These are phyloP conservation scores for Metschnikowia noctiluminum DNA, from an alignment of 805 yeast species.

Conservation along the genomic window DNA sequence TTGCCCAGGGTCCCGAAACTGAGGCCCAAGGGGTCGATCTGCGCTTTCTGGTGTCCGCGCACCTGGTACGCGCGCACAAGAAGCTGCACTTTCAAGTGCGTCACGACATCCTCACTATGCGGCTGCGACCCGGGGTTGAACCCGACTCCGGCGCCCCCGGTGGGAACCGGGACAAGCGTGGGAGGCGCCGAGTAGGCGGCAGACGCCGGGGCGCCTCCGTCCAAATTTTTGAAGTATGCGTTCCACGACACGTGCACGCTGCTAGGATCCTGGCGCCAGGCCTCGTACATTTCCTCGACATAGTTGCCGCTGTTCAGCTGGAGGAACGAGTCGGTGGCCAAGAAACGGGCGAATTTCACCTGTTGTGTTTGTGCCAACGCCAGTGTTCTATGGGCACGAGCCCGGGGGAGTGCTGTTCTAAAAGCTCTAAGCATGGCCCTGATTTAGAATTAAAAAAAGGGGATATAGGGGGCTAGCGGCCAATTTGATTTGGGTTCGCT, in stretches of 20 bases:
- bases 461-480: no score
- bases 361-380: conserved; percentile 11
- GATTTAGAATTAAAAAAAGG: background rate
- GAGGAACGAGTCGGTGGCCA: conserved; percentile 68
- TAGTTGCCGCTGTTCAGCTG: conserved; percentile 84
- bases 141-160: conserved; percentile 62
- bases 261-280: conserved; percentile 87
- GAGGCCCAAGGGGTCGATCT: conserved; percentile 91
- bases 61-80: conserved; percentile 98
- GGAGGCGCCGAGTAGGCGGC: conserved; percentile 91
- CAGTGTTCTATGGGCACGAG: conserved; percentile 30
- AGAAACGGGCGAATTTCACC: conserved; percentile 19
- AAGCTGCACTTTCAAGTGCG: conserved; percentile 92
- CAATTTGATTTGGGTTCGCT: no score
- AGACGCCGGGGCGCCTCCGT: conserved; percentile 61
- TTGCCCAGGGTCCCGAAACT: conserved; percentile 70
- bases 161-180: conserved; percentile 74
- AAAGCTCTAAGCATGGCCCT: conserved; percentile 42
- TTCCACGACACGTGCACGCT: conserved; percentile 97
- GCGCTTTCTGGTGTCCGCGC: conserved; percentile 95
- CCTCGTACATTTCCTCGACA: conserved; percentile 96
- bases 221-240: conserved; percentile 91
- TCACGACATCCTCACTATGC: conserved; percentile 60
- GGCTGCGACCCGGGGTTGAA: conserved; percentile 53
- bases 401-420: conserved; percentile 35